Evolutionary conservation across 495 filamentous ascomycete genomes (phyloP).

Genomic region (Collariella sp.): DNA sequence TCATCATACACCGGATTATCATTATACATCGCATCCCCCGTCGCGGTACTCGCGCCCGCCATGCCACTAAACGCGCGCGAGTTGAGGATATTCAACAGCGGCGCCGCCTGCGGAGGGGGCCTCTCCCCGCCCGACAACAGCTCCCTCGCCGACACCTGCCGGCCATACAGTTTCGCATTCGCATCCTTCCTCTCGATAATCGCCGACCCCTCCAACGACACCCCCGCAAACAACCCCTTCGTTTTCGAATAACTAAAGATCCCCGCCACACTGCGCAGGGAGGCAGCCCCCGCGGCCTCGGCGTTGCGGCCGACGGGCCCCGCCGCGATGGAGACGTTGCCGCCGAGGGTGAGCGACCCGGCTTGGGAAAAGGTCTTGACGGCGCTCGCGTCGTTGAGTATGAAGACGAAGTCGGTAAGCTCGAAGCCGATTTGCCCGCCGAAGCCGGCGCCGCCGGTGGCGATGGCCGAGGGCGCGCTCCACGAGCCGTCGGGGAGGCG

Average conservation of each 20-base stretch:
- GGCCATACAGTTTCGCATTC: constrained; percentile 90
- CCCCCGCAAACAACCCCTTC: constrained; percentile 92
- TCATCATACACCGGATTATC: constrained; percentile 90
- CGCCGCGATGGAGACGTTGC: constrained; percentile 92
- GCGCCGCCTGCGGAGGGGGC: constrained; percentile 72
- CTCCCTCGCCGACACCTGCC: constrained; percentile 67
- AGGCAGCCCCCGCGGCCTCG: constrained; percentile 91
- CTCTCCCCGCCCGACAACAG: constrained; percentile 70
- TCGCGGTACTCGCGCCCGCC: constrained; percentile 27
- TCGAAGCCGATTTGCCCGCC: constrained; percentile 97
- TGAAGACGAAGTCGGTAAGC: constrained; percentile 97
- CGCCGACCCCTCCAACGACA: constrained; percentile 83
- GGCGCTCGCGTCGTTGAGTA: constrained; percentile 84
- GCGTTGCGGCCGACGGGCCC: constrained; percentile 92
- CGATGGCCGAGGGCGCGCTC: constrained; percentile 91
- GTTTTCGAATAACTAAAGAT: constrained; percentile 97
- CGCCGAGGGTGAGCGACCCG: constrained; percentile 83
- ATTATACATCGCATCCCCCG: constrained; percentile 76
- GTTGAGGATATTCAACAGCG: constrained; percentile 75
- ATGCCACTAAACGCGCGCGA: constrained; percentile 73
- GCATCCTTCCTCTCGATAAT: constrained; percentile 92
- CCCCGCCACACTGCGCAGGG: constrained; percentile 77
- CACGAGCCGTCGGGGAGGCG: constrained; percentile 84
- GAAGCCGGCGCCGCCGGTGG: constrained; percentile 83
- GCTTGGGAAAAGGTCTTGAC: constrained; percentile 92